Base-by-base conservation (phyloP, 2,329 filamentous ascomycete genomes). In the Phyllosticta capitalensis region DNA sequence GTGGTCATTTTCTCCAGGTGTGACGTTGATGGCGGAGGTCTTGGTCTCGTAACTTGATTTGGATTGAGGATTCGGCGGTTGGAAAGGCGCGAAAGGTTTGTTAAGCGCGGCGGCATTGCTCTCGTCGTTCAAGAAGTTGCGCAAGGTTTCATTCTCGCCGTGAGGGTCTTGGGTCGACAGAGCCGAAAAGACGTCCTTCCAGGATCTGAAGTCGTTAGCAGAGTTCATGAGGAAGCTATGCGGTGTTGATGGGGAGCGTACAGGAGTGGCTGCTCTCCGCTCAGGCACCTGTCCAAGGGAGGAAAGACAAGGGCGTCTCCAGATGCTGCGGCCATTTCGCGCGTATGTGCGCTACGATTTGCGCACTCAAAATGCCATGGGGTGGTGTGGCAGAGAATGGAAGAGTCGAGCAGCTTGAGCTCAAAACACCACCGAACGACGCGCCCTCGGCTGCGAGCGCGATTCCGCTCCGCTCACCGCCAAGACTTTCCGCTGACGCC, bases 1-100 rank as follows among this genome's bases (percentile, higher is more conserved):
- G 60, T 83, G 82, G 49, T 83, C 81, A 66, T 83, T 83, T 12
- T 83, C 77, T 5, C 83, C 83, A 19, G 88, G 84, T 1, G 89
- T 84, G 54, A 91, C 83, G 70, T 95, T 88, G 62, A 96, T 95
- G 5, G 91, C 88, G 21, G 91, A 88, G 0, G 89, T 95, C 73
- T 87, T 91, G 20, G 88, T 88, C 62, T 95, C 88, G 69, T 95
- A 95, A 19, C 83, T 81, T 64, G 82, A 79, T 72, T 86, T 89
- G 28, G 87, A 82, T 66, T 83, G 79, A 56, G 83, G 70, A 64
- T 81, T 84, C 1, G 86, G 78, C 63, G 79, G 67, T 61, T 82
- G 76, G 71, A 92, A 95, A 50, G 86, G 84, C 63, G 80, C 80
- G 67, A 85, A 80, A 24, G 89, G 87, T 59, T 83, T 81, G 65